Conservation (phyloP, 176 grass and related monocot species). For the Hordeum vulgare region DNA sequence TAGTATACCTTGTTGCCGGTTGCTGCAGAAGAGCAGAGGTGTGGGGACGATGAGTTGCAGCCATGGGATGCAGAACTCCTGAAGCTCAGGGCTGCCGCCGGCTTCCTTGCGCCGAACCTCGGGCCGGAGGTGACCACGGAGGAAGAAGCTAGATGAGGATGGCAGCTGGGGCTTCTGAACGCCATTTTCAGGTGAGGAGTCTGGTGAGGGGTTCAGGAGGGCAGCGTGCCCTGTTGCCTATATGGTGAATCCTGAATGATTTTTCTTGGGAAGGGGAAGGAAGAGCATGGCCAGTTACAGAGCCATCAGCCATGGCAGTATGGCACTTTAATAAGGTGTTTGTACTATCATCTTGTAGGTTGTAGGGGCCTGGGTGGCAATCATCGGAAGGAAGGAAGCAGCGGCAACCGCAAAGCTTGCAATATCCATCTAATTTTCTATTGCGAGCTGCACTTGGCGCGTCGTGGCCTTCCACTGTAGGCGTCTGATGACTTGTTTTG, state of each 20-base stretch:
- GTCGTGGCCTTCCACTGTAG: neutral
- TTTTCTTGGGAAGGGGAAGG: neutral
- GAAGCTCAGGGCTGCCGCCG: constrained; percentile 3
- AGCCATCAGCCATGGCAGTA: too few relatives aligned
- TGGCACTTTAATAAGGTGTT: neutral
- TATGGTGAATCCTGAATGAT: neutral
- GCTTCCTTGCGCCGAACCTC: constrained; percentile 10
- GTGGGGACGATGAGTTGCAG: neutral
- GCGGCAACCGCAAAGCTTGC: neutral
- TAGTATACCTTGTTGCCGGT: constrained; percentile 17
- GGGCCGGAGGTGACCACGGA: neutral
- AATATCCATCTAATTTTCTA: neutral
- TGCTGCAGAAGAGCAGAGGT: neutral
- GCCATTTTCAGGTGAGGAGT: constrained; percentile 24
- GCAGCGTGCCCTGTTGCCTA: neutral
- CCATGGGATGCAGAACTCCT: constrained; percentile 14
- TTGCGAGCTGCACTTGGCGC: neutral
- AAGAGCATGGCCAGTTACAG: neutral
- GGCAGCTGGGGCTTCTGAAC: neutral
- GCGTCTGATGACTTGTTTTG: neutral
- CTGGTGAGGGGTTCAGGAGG: neutral
- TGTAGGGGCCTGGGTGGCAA: neutral
- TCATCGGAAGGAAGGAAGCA: neutral
- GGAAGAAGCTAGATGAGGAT: neutral
- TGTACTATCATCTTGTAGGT: neutral